phyloP scores from a whole-genome alignment of 2,329 filamentous ascomycete genomes.

The Aspergillus sp. region DNA sequence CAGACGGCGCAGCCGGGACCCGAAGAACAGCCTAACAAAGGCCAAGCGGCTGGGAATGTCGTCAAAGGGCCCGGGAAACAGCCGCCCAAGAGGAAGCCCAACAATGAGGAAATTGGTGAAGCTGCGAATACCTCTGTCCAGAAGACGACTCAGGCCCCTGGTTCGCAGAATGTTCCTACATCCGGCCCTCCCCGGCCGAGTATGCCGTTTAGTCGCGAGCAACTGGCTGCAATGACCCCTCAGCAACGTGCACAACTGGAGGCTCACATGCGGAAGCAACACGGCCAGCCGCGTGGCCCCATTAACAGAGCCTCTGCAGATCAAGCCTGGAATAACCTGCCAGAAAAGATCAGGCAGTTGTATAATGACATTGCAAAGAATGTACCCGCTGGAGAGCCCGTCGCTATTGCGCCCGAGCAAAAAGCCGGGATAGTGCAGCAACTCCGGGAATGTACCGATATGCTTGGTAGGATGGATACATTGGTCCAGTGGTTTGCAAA shows the following conservation, averaged over 20 bases:
- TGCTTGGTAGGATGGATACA: slow-evolving; percentile 35
- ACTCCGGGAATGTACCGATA: slow-evolving; percentile 31
- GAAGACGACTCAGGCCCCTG: slow-evolving; percentile 14
- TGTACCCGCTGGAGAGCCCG: slow-evolving; percentile 20
- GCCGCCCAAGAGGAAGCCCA: slow-evolving; percentile 35
- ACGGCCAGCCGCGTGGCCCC: slow-evolving; percentile 21
- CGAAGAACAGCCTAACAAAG: slow-evolving; percentile 19
- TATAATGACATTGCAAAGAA: slow-evolving; percentile 30
- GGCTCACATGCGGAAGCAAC: slow-evolving; percentile 26
- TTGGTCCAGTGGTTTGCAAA: slow-evolving; percentile 33
- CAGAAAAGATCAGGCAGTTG: slow-evolving; percentile 29
- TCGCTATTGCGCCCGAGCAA: slow-evolving; percentile 30
- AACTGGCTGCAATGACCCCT: slow-evolving; percentile 31
- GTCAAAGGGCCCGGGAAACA: slow-evolving; percentile 12
- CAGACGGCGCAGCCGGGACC: slow-evolving; percentile 17
- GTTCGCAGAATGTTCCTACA: slow-evolving; percentile 11
- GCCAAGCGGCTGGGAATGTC: slow-evolving; percentile 7
- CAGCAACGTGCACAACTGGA: slow-evolving; percentile 34
- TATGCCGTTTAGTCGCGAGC: slow-evolving; percentile 23
- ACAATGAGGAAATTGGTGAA: slow-evolving; percentile 39
- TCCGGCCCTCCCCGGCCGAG: slow-evolving; percentile 14
- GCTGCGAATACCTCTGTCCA: slow-evolving; percentile 29
- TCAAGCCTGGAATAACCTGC: slow-evolving; percentile 30
- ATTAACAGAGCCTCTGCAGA: slow-evolving; percentile 27
- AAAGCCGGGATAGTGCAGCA: slow-evolving; percentile 31